Conservation (phyloP, 495 filamentous ascomycete species). For the Penicillium pulvis region DNA sequence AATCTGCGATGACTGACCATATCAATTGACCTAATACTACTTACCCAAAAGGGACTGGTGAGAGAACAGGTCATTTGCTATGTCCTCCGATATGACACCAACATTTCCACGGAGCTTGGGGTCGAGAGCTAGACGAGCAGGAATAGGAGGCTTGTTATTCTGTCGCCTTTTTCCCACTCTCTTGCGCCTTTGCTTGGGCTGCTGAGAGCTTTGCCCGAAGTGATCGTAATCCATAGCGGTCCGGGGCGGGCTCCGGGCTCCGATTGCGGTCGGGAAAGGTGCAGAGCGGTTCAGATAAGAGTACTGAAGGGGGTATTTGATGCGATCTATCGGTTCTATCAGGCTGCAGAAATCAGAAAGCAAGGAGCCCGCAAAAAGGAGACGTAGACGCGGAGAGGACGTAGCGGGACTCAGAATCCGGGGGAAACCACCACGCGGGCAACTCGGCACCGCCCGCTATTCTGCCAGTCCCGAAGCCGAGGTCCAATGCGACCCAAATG, state of each 20-base stretch:
- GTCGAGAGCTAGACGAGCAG: conserved; percentile 70
- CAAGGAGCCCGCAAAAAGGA: conserved; percentile 8
- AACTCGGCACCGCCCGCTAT: conserved; percentile 18
- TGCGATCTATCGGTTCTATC: conserved; percentile 8
- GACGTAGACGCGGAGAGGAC: conserved; percentile 17
- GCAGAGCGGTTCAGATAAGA: conserved; percentile 7
- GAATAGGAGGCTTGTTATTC: conserved; percentile 58
- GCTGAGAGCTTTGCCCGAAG: conserved; percentile 39
- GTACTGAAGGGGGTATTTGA: conserved; percentile 1
- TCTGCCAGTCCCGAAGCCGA: conserved; percentile 12
- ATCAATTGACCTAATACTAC: conserved; percentile 6
- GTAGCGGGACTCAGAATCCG: conserved; percentile 29
- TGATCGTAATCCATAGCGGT: conserved; percentile 42
- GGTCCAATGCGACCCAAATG: conserved; percentile 4
- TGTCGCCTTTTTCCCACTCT: conserved; percentile 40
- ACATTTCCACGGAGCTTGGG: conserved; percentile 85
- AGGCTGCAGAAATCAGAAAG: conserved; percentile 12
- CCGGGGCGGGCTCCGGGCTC: conserved; percentile 14
- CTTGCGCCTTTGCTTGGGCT: conserved; percentile 43
- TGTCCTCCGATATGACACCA: conserved; percentile 82
- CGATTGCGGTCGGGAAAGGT: conserved; percentile 31
- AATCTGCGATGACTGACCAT: not conserved
- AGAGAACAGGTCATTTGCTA: conserved; percentile 81
- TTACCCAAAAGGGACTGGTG: conserved; percentile 45
- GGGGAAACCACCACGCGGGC: conserved; percentile 20